Conservation (phyloP, 164 flowering plant genomes). For the Nelumbo lutea region DNA sequence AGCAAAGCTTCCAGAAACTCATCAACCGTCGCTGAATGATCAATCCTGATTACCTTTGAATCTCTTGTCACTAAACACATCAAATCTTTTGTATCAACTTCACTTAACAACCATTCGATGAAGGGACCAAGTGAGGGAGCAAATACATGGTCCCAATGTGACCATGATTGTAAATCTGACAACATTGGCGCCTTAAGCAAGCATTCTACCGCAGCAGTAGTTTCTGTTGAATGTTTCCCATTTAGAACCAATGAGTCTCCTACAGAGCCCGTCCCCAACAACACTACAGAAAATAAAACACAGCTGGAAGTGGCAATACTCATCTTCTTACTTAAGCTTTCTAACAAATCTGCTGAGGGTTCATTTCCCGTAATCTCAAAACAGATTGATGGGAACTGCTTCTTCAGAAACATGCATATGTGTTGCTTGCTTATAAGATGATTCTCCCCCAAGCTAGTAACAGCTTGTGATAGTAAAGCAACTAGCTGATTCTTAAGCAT, state of each 20-base stretch:
- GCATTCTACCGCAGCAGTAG: constrained; percentile 51
- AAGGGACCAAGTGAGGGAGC: constrained; percentile 92
- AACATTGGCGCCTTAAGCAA: constrained; percentile 77
- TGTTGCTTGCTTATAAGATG: constrained; percentile 35
- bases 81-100: constrained; percentile 50
- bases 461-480: constrained; percentile 61
- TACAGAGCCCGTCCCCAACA: constrained; percentile 22
- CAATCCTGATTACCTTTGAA: constrained; percentile 64
- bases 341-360: constrained; percentile 26
- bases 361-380: constrained; percentile 42
- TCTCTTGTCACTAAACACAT: constrained; percentile 64
- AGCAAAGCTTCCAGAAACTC: constrained; percentile 66
- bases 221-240: constrained; percentile 17
- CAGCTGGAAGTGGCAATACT: constrained; percentile 29
- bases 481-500: constrained; percentile 49
- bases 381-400: constrained; percentile 64
- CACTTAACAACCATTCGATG: constrained; percentile 59
- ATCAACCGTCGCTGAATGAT: constrained; percentile 60
- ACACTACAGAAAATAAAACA: constrained; percentile 62
- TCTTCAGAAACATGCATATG: constrained; percentile 43
- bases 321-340: constrained; percentile 28
- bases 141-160: constrained; percentile 82
- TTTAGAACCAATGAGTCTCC: constrained; percentile 16
- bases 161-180: constrained; percentile 68
- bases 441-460: constrained; percentile 34